Percentiles rank a stretch among this genome's conserved stretches.
These are phyloP conservation scores for Yamadazyma akitaensis DNA, from an alignment of 805 yeast species.

Conservation along the genomic window DNA sequence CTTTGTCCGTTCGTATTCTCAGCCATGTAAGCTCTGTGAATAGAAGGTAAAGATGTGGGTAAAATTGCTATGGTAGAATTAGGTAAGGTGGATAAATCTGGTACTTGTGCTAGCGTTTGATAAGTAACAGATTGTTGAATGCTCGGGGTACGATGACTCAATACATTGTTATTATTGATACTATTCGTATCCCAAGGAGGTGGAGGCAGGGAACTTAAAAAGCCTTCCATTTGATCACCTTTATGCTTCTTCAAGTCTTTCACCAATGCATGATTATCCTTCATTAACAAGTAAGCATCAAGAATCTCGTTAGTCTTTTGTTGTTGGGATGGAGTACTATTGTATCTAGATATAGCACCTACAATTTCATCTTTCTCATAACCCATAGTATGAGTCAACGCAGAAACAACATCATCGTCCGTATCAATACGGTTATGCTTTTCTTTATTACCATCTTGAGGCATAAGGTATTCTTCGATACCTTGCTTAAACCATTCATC, in stretches of 20 bases:
- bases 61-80: slow-evolving; percentile 85
- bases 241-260: slow-evolving; percentile 57
- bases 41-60: slow-evolving; percentile 91
- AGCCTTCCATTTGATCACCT: slow-evolving; percentile 53
- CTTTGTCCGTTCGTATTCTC: slow-evolving; percentile 30
- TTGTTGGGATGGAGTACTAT: slow-evolving; percentile 26
- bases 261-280: slow-evolving; percentile 70
- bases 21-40: slow-evolving; percentile 90
- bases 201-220: slow-evolving; percentile 61
- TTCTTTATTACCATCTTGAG: slow-evolving; percentile 45
- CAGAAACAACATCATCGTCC: slow-evolving; percentile 73
- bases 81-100: slow-evolving; percentile 51
- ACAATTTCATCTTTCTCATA: slow-evolving; percentile 80
- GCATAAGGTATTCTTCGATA: slow-evolving; percentile 74
- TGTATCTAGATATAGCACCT: slow-evolving; percentile 55
- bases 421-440: slow-evolving; percentile 44
- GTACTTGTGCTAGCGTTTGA: slow-evolving; percentile 46
- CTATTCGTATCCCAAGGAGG: slow-evolving; percentile 35
- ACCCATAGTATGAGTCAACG: slow-evolving; percentile 81
- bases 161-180: slow-evolving; percentile 16
- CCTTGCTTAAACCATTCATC: slow-evolving; percentile 90
- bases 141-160: slow-evolving; percentile 34
- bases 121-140: slow-evolving; percentile 44
- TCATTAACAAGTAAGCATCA: slow-evolving; percentile 81
- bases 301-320: slow-evolving; percentile 63